Conservation (phyloP, 2,329 filamentous ascomycete species). For the Trichocomaceae sp. region DNA sequence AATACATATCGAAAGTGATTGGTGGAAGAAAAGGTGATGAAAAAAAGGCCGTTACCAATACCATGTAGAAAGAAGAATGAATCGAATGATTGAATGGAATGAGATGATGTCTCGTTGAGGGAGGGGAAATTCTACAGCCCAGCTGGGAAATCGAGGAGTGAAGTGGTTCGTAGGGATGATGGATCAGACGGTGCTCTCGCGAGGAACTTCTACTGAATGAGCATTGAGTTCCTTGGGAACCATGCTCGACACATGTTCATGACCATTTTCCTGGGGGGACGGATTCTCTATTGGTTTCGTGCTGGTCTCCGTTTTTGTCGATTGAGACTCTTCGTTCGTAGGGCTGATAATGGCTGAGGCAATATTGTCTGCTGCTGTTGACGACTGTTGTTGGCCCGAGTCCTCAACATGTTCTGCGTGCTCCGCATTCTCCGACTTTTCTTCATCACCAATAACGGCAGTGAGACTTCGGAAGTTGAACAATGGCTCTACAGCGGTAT, state of each 20-base stretch:
- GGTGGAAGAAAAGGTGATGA: not conserved
- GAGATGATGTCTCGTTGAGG: not conserved
- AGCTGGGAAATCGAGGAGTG: not conserved
- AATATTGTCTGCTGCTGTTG: constrained; percentile 5
- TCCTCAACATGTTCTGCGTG: constrained; percentile 26
- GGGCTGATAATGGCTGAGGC: constrained; percentile 17
- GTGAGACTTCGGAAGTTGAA: constrained; percentile 88
- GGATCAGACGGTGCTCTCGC: constrained; percentile 22
- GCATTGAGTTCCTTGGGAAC: constrained; percentile 32
- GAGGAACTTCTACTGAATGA: constrained; percentile 30
- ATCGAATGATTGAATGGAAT: not conserved
- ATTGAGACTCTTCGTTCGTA: constrained; percentile 13
- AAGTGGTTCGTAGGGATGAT: not conserved
- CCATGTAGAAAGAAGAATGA: constrained; percentile 1
- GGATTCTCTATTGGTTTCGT: constrained; percentile 11
- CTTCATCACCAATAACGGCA: constrained; percentile 68
- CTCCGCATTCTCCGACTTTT: constrained; percentile 37
- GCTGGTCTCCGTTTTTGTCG: constrained; percentile 14
- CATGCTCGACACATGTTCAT: constrained; percentile 13
- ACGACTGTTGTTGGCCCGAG: constrained; percentile 13
- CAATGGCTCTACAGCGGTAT: constrained; percentile 62
- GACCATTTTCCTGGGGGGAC: constrained; percentile 12
- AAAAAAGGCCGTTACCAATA: not conserved
- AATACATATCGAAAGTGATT: not conserved
- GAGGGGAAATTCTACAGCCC: not conserved